These are phyloP conservation scores for Penicillium desertorum DNA, from an alignment of 495 filamentous ascomycete genomes.

Conservation along the genomic window DNA sequence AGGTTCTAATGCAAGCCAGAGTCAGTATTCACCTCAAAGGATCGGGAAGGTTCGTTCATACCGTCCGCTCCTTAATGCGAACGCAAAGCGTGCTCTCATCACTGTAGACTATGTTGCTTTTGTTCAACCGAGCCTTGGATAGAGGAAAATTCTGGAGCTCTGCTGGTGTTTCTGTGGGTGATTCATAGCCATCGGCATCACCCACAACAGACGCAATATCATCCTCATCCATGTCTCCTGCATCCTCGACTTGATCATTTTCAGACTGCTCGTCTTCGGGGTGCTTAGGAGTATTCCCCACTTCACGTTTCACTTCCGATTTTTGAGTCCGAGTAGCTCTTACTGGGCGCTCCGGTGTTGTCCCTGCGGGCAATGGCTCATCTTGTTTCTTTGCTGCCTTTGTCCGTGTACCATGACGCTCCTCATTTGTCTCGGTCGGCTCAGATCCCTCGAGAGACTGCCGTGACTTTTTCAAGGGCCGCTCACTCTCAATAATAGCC, in stretches of 20 bases:
- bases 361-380: slow-evolving; percentile 15
- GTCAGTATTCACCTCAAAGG: slow-evolving; percentile 19
- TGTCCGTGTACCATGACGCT: slow-evolving; percentile 21
- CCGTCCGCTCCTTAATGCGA: slow-evolving; percentile 45
- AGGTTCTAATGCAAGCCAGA: slow-evolving; percentile 49
- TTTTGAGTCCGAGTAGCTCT: slow-evolving; percentile 9
- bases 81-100: slow-evolving; percentile 43
- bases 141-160: slow-evolving; percentile 45
- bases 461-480: slow-evolving; percentile 40
- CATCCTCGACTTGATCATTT: slow-evolving; percentile 14
- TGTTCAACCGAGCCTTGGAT: slow-evolving; percentile 43
- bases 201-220: slow-evolving; percentile 28
- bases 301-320: not conserved
- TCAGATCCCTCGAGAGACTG: slow-evolving; percentile 29
- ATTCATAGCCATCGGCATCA: slow-evolving; percentile 40
- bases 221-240: slow-evolving; percentile 25
- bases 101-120: slow-evolving; percentile 42
- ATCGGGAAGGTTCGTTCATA: slow-evolving; percentile 16
- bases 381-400: slow-evolving; percentile 30
- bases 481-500: slow-evolving; percentile 27
- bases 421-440: slow-evolving; percentile 7
- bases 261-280: slow-evolving; percentile 25
- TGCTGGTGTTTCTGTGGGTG: slow-evolving; percentile 32
- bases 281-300: slow-evolving; percentile 21
- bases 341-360: slow-evolving; percentile 8